Base-by-base conservation (phyloP, 345 rosid species). In the Clausena lansium region DNA sequence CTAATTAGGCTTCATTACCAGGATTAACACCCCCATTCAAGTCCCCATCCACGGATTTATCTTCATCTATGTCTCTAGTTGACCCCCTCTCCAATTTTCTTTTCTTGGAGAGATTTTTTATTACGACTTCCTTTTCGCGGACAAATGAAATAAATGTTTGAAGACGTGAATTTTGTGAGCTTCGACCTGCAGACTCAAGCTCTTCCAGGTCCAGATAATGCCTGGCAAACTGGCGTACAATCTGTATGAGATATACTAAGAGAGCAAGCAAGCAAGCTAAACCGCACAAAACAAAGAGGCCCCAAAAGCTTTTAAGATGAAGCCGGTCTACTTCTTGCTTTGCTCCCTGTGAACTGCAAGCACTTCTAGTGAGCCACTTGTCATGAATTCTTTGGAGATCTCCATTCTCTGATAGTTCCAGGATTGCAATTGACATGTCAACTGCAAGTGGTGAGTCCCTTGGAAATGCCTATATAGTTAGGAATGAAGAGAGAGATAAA, bases 401-500 rank as follows among this genome's bases (percentile, higher is more conserved):
- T n/a, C 84, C 80, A 10, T 59, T 52, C 52, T 81, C 80, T 5
- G 84, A 77, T 33, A 72, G 80, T 28, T 50, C 19, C 33, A 81
- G 57, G 24, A 81, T 81, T 39, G 81, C 81, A 8, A 60, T 68
- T 7, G 80, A 73, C 75, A 81, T 57, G 74, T 81, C 84, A 35
- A 66, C 68, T 8, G 81, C 78, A 4, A 81, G 27, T 1, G 78
- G 78, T 0, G 80, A 81, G 64, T 81, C 78, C 74, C 74, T 73
- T 45, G 47, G 76, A 71, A 76, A 77, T 1, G 84, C 84, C 81
- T 77, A 45, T 45, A 45, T 45, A 28, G 36, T 67, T 7, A 57
- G 24, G 5, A 72, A 47, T 33, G 63, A 25, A 60, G 50, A 71
- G 5, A 41, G 36, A 22, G 33, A 27, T 2, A 62, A 15, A 30